Percentiles rank a stretch among this genome's conserved stretches.
phyloP scores from a whole-genome alignment of 1,139 yeast species.

The Scheffersomyces stambukii region DNA sequence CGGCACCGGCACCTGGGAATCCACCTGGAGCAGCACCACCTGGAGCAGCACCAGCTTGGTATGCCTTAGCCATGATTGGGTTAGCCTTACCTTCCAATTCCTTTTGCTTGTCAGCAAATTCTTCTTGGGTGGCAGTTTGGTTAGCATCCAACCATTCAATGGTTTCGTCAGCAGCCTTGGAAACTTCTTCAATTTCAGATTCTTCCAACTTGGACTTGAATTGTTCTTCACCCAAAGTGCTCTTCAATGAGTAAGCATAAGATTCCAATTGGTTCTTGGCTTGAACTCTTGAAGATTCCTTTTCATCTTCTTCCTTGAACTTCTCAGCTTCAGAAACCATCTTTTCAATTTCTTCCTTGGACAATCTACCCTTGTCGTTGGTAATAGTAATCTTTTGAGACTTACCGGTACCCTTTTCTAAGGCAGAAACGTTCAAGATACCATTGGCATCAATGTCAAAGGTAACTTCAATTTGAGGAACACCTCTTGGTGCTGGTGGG shows the following conservation, averaged over 20 bases:
- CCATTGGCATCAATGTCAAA: slow-evolving; percentile 95
- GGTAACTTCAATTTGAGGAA: slow-evolving; percentile 94
- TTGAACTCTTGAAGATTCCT: slow-evolving; percentile 44
- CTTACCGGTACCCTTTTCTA: slow-evolving; percentile 92
- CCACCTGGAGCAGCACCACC: slow-evolving; percentile 59
- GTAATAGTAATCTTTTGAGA: slow-evolving; percentile 48
- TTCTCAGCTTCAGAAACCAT: slow-evolving; percentile 50
- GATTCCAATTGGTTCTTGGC: slow-evolving; percentile 90
- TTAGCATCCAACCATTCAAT: slow-evolving; percentile 85
- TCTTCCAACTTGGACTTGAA: slow-evolving; percentile 80
- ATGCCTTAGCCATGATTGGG: slow-evolving; percentile 92
- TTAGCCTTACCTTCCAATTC: slow-evolving; percentile 90
- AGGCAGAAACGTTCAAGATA: slow-evolving; percentile 88
- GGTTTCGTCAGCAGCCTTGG: slow-evolving; percentile 81
- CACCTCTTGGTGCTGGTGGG: slow-evolving; percentile 98
- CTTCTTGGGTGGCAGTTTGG: slow-evolving; percentile 85
- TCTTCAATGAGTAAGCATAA: slow-evolving; percentile 85
- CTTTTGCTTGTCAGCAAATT: slow-evolving; percentile 85
- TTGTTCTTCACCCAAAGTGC: slow-evolving; percentile 74
- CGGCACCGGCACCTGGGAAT: slow-evolving; percentile 55
- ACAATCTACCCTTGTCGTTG: slow-evolving; percentile 50
- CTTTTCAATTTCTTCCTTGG: slow-evolving; percentile 49
- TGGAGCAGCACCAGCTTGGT: slow-evolving; percentile 64
- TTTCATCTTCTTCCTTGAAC: slow-evolving; percentile 47
- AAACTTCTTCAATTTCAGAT: slow-evolving; percentile 72